Evolutionary conservation across 371 early-diverging fungal genomes (phyloP), one percentile per base, ranked within the genome.

Genomic region (Gilbertella persicaria): DNA sequence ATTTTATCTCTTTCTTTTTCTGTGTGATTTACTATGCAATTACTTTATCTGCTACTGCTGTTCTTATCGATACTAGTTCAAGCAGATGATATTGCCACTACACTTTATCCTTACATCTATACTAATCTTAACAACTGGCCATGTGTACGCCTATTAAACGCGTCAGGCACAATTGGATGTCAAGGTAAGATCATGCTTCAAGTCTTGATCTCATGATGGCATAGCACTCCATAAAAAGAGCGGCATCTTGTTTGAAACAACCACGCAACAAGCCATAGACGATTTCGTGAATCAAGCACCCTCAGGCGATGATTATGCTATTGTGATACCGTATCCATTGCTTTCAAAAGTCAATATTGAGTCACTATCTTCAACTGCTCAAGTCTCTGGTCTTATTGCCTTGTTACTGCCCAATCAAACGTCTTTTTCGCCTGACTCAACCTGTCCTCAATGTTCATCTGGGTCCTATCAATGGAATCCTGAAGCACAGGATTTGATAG

Each of bases 381-480:
- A 56, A 33, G 53, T 69, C 7, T 54, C 52, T 20, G 75, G 75
- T 4, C 29, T 75, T 6, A 59, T 75, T 5, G 60, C 0, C 21
- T 67, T 28, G 33, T 66, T 21, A 37, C 55, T 19, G 33, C 30
- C 23, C 23, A 48, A 14, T 49, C 45, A 3, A 46, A 45, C 20
- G 24, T 6, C 36, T 2, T 25, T 41, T 19, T 91, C 91, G 3
- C 82, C 85, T 0, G 92, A 91, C 45, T 46, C 68, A 5, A 61
- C 66, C 3, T 88, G 87, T 60, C 92, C 92, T 3, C 88, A 88
- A 45, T 88, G 85, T 47, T 66, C 84, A 49, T 88, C 72, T 71
- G 89, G 88, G 12, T 67, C 89, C 4, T 89, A 89, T 48, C 30
- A 56, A n/a, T 91, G 92, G 92, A 91, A 91, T 46, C 84, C 86